Evolutionary conservation across 345 rosid species (phyloP).

Genomic region (Carallia brachiata): DNA sequence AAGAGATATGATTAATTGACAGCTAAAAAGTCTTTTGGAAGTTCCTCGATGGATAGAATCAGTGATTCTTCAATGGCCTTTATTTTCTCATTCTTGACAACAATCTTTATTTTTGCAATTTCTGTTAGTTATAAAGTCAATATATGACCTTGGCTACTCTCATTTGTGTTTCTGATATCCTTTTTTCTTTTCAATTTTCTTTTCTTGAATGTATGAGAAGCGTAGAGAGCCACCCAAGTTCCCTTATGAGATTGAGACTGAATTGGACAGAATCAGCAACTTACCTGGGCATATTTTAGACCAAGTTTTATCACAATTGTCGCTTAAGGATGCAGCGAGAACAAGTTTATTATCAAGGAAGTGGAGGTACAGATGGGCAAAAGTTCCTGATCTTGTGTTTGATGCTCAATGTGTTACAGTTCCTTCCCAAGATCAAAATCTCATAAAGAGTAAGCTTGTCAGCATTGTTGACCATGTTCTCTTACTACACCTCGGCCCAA

Average conservation of each 20-base stretch:
- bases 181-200: constrained; percentile 3
- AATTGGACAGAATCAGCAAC: constrained; percentile 50
- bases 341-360: constrained; percentile 55
- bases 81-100: not conserved
- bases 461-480: constrained; percentile 61
- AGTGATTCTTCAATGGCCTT: no score
- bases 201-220: constrained; percentile 40
- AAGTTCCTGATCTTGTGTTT: constrained; percentile 54
- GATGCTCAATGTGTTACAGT: constrained; percentile 45
- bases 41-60: no score
- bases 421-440: constrained; percentile 47
- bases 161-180: not conserved
- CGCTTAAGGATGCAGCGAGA: constrained; percentile 64
- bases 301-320: constrained; percentile 51
- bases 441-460: constrained; percentile 46
- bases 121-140: not conserved
- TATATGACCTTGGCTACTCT: not conserved
- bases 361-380: constrained; percentile 67
- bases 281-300: constrained; percentile 56
- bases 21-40: no score
- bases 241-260: constrained; percentile 39
- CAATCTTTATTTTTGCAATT: not conserved
- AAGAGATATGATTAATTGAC: no score
- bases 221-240: constrained; percentile 49
- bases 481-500: constrained; percentile 56